phyloP scores from a whole-genome alignment of 164 flowering plant species.

The Platanus orientalis region DNA sequence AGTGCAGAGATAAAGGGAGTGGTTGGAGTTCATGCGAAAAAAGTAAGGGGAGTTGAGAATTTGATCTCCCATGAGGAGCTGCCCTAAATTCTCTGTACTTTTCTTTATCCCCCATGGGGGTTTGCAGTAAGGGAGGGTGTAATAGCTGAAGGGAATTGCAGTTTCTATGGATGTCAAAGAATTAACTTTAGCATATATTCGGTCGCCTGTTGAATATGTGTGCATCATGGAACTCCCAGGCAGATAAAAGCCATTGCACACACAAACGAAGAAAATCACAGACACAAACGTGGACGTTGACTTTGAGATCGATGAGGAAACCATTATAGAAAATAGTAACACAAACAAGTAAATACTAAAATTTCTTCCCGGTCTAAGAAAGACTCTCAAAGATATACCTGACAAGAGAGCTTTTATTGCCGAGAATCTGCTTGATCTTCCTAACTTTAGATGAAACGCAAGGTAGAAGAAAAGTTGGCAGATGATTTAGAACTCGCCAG shows the following conservation, averaged over 20 bases:
- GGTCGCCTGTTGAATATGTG: constrained; percentile 5
- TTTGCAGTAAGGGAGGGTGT: constrained; percentile 20
- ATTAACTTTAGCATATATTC: constrained; percentile 15
- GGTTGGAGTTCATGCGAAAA: constrained; percentile 10
- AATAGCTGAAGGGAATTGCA: constrained; percentile 20
- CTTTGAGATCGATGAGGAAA: constrained; percentile 3
- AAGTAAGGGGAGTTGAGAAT: constrained; percentile 19
- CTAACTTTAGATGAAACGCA: neutral
- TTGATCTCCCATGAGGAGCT: constrained; percentile 20
- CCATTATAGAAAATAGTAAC: constrained; percentile 5
- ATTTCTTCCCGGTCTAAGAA: constrained; percentile 4
- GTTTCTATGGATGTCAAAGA: constrained; percentile 19
- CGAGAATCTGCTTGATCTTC: neutral
- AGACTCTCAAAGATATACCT: neutral
- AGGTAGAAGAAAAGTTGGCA: neutral
- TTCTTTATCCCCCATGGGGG: constrained; percentile 16
- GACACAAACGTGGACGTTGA: neutral
- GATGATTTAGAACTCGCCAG: too few species aligned
- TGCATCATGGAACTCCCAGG: constrained; percentile 19
- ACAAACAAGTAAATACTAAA: neutral
- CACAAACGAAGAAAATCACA: constrained; percentile 11
- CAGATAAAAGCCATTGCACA: constrained; percentile 23
- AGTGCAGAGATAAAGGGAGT: constrained; percentile 10
- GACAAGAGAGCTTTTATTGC: neutral
- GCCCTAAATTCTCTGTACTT: constrained; percentile 21